Percentiles rank a stretch among this genome's conserved stretches.
These are phyloP conservation scores for Ilex asprella DNA, from an alignment of 257 asterid species.

Conservation along the genomic window DNA sequence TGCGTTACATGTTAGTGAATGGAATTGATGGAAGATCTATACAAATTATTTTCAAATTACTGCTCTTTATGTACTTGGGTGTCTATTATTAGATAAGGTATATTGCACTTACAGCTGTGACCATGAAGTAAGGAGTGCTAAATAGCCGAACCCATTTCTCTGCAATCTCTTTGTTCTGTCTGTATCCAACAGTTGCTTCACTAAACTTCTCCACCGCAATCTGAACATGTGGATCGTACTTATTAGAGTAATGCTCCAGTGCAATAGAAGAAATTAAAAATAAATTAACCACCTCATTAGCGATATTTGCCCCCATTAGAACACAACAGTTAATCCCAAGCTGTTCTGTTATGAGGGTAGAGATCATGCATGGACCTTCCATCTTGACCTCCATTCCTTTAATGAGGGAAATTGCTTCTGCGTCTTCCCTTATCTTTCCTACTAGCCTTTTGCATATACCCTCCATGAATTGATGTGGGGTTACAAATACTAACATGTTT, in stretches of 20 bases:
- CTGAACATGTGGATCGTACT: slow-evolving; percentile 25
- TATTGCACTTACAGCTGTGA: slow-evolving; percentile 62
- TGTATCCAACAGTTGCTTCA: slow-evolving; percentile 84
- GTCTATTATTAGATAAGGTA: neutral
- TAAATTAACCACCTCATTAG: slow-evolving; percentile 55
- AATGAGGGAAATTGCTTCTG: slow-evolving; percentile 65
- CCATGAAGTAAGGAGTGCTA: slow-evolving; percentile 63
- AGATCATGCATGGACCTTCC: slow-evolving; percentile 96
- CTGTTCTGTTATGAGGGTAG: slow-evolving; percentile 57
- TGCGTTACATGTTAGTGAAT: neutral
- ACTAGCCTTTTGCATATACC: slow-evolving; percentile 64
- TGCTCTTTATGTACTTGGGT: no score
- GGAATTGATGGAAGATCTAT: neutral
- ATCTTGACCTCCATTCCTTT: slow-evolving; percentile 90
- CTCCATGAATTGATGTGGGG: slow-evolving; percentile 93
- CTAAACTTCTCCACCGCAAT: slow-evolving; percentile 87
- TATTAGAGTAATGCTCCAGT: neutral
- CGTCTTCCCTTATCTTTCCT: slow-evolving; percentile 57
- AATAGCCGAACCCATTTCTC: slow-evolving; percentile 86
- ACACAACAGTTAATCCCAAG: slow-evolving; percentile 77
- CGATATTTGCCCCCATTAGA: slow-evolving; percentile 89
- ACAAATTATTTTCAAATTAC: no score
- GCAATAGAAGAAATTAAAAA: neutral
- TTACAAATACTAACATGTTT: slow-evolving; percentile 76
- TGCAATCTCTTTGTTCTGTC: slow-evolving; percentile 55